Evolutionary conservation across 2,329 filamentous ascomycete genomes (phyloP).

Genomic region (Penicillium vulpinum): DNA sequence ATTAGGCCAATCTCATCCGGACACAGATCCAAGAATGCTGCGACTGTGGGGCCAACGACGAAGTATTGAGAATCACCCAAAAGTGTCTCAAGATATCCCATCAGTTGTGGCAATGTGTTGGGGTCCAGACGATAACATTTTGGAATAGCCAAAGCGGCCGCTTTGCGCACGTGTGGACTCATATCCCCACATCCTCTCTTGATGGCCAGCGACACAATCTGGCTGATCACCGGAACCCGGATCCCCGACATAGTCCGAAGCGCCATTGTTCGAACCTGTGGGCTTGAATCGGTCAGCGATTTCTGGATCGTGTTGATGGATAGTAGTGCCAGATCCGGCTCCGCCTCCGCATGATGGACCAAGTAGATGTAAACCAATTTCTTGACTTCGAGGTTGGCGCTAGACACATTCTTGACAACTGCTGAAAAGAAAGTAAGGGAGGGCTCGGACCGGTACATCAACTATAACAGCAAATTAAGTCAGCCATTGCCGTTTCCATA

Average conservation of each 20-base stretch:
- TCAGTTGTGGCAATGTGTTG: slow-evolving; percentile 76
- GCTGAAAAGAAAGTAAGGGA: slow-evolving; percentile 95
- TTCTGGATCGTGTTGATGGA: slow-evolving; percentile 99
- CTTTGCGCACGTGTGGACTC: slow-evolving; percentile 89
- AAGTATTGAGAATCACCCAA: slow-evolving; percentile 93
- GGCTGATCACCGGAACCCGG: slow-evolving; percentile 93
- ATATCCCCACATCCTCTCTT: slow-evolving; percentile 92
- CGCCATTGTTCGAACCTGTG: slow-evolving; percentile 86
- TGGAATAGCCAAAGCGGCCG: slow-evolving; percentile 88
- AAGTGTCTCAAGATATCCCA: slow-evolving; percentile 76
- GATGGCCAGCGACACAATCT: slow-evolving; percentile 94
- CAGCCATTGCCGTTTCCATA: slow-evolving; percentile 10
- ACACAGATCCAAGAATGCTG: slow-evolving; percentile 85
- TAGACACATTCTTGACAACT: slow-evolving; percentile 96
- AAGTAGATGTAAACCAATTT: slow-evolving; percentile 99
- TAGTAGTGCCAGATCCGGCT: slow-evolving; percentile 90
- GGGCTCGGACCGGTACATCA: slow-evolving; percentile 91
- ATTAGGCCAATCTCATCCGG: slow-evolving; percentile 84
- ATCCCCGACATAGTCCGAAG: slow-evolving; percentile 97
- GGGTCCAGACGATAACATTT: slow-evolving; percentile 95
- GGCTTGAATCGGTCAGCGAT: slow-evolving; percentile 87
- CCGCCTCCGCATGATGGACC: slow-evolving; percentile 91
- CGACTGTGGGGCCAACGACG: slow-evolving; percentile 90
- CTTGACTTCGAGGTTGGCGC: slow-evolving; percentile 89
- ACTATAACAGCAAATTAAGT: slow-evolving; percentile 54